These are phyloP conservation scores for Calonectria pseudoturangicola DNA, from an alignment of 2,329 filamentous ascomycete species.

Conservation along the genomic window DNA sequence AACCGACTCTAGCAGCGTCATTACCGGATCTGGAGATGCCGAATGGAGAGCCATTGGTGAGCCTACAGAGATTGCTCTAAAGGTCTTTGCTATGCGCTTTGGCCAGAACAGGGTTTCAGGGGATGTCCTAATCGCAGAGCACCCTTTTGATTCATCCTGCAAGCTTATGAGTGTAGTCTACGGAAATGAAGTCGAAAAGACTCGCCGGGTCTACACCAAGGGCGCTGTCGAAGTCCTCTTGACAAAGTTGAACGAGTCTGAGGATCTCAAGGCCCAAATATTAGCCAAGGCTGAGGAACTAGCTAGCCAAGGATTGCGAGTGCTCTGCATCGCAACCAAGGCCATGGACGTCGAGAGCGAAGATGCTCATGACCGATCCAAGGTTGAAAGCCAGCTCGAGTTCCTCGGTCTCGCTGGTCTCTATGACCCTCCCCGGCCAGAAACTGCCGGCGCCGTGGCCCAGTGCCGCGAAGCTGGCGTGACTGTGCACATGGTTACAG, in stretches of 20 bases:
- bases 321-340: conserved; percentile 79
- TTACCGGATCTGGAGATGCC: conserved; percentile 64
- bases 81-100: conserved; percentile 83
- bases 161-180: conserved; percentile 86
- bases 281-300: conserved; percentile 72
- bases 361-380: conserved; percentile 68
- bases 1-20: conserved; percentile 68
- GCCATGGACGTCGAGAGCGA: conserved; percentile 60
- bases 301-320: conserved; percentile 78
- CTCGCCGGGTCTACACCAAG: conserved; percentile 71
- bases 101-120: conserved; percentile 68
- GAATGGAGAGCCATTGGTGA: conserved; percentile 78
- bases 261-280: conserved; percentile 68
- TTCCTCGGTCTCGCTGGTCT: conserved; percentile 84
- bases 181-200: conserved; percentile 57
- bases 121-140: conserved; percentile 75
- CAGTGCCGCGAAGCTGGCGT: conserved; percentile 78
- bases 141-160: conserved; percentile 83
- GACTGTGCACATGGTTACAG: conserved; percentile 81
- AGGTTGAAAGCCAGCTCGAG: conserved; percentile 73
- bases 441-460: conserved; percentile 77
- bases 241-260: conserved; percentile 69
- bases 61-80: conserved; percentile 83
- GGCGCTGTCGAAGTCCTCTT: conserved; percentile 76
- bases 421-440: conserved; percentile 82